Conservation (phyloP, 2,329 filamentous ascomycete species). For the Claviceps humidiphila region DNA sequence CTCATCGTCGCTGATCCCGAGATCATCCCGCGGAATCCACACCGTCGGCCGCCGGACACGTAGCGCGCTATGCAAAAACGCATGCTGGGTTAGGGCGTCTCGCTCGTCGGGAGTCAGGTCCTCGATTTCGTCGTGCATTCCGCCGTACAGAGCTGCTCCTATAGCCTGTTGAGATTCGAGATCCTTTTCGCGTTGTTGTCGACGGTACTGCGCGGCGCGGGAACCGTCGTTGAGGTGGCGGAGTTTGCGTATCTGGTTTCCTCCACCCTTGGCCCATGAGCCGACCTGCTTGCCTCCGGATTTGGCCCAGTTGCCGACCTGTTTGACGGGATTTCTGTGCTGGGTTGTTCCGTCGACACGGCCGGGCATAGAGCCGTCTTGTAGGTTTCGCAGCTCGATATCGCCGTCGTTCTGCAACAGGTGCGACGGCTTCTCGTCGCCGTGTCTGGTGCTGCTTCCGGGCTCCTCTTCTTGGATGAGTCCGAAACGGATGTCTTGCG, state of each 20-base stretch:
- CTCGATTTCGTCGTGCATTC: constrained; percentile 84
- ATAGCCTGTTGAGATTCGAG: constrained; percentile 61
- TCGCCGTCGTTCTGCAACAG: constrained; percentile 23
- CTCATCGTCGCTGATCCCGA: constrained; percentile 88
- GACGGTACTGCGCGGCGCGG: constrained; percentile 34
- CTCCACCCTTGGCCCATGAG: constrained; percentile 27
- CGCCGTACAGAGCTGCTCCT: constrained; percentile 71
- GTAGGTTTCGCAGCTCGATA: constrained; percentile 28
- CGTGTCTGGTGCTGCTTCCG: background rate
- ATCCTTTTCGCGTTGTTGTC: constrained; percentile 40
- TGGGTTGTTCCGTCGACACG: constrained; percentile 10
- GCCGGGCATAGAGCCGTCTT: constrained; percentile 5
- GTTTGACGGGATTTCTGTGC: constrained; percentile 31
- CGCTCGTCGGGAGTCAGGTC: constrained; percentile 84
- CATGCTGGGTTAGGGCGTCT: constrained; percentile 70
- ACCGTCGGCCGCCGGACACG: constrained; percentile 75
- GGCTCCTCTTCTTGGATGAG: constrained; percentile 37
- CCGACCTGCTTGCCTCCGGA: constrained; percentile 17
- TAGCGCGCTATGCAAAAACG: constrained; percentile 82
- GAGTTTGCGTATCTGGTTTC: constrained; percentile 33
- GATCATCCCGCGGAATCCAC: constrained; percentile 84
- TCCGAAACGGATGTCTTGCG: constrained; percentile 58
- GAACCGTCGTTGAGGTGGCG: constrained; percentile 20
- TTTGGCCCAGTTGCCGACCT: constrained; percentile 34
- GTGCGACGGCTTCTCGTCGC: constrained; percentile 17